These are phyloP conservation scores for Jacaranda copaia DNA, from an alignment of 257 asterid genomes.

Conservation along the genomic window DNA sequence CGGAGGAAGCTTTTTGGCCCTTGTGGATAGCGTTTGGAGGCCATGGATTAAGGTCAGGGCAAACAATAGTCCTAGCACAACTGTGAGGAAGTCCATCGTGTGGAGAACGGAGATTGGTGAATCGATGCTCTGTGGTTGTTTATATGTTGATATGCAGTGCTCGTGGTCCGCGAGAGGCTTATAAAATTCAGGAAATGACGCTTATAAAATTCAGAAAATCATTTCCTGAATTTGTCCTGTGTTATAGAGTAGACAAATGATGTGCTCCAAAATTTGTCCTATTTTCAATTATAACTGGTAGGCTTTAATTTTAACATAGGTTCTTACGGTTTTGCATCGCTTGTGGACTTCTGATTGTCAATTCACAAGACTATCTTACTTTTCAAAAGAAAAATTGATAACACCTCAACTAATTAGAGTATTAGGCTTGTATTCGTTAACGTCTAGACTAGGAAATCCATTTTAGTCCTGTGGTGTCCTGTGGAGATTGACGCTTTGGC, in stretches of 20 bases:
- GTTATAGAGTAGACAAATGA: not conserved
- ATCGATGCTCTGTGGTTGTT: slow-evolving; percentile 6
- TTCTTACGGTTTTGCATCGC: too few relatives aligned
- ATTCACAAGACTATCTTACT: too few relatives aligned
- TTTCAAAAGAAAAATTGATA: too few relatives aligned
- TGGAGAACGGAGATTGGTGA: not conserved
- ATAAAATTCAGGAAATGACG: slow-evolving; percentile 18
- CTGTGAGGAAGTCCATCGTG: slow-evolving; percentile 51
- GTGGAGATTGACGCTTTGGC: too few relatives aligned
- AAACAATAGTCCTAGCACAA: slow-evolving; percentile 27
- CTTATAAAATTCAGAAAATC: not conserved
- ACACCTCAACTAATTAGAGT: too few relatives aligned
- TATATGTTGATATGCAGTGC: slow-evolving; percentile 9
- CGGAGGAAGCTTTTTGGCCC: slow-evolving; percentile 58
- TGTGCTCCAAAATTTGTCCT: too few relatives aligned
- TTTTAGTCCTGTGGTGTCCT: too few relatives aligned
- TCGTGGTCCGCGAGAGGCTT: slow-evolving; percentile 33
- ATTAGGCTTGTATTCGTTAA: too few relatives aligned
- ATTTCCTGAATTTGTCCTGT: not conserved
- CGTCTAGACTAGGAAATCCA: too few relatives aligned
- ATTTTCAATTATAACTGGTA: too few relatives aligned
- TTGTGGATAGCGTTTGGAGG: slow-evolving; percentile 37
- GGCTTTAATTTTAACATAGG: too few relatives aligned
- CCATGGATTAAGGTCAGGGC: slow-evolving; percentile 37
- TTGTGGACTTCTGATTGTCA: too few relatives aligned